Evolutionary conservation across 345 rosid genomes (phyloP).

Genomic region (Physaria fendleri): DNA sequence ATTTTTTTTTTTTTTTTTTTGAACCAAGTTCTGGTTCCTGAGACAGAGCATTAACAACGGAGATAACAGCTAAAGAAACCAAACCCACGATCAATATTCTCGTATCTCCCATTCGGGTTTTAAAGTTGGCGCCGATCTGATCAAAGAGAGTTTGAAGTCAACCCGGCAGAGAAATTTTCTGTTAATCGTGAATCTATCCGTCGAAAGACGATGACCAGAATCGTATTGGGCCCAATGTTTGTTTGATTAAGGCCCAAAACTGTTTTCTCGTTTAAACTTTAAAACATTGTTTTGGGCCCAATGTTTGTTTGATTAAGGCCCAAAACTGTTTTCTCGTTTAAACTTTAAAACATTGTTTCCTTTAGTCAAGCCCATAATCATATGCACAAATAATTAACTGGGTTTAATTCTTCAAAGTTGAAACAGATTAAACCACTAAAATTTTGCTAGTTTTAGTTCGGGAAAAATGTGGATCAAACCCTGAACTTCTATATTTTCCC

Average conservation of each 20-base stretch:
- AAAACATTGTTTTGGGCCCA: slow-evolving; percentile 9
- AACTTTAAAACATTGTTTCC: neutral
- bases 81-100: slow-evolving; percentile 28
- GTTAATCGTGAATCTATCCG: slow-evolving; percentile 7
- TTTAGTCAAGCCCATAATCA: neutral
- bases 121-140: slow-evolving; percentile 30
- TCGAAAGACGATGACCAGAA: slow-evolving; percentile 13
- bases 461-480: too few species aligned
- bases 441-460: too few species aligned
- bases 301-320: neutral
- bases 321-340: neutral
- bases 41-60: slow-evolving; percentile 32
- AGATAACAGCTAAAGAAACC: slow-evolving; percentile 18
- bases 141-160: slow-evolving; percentile 19
- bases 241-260: neutral
- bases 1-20: too few species aligned
- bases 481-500: too few species aligned
- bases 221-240: slow-evolving; percentile 3
- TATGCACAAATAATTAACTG: neutral
- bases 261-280: neutral
- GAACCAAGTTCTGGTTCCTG: slow-evolving; percentile 69
- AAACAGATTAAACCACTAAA: too few species aligned
- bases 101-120: neutral
- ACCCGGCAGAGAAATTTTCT: neutral
- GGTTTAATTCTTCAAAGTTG: too few species aligned